phyloP scores from a whole-genome alignment of 305 asterid genomes.

The Salvia sclarea region DNA sequence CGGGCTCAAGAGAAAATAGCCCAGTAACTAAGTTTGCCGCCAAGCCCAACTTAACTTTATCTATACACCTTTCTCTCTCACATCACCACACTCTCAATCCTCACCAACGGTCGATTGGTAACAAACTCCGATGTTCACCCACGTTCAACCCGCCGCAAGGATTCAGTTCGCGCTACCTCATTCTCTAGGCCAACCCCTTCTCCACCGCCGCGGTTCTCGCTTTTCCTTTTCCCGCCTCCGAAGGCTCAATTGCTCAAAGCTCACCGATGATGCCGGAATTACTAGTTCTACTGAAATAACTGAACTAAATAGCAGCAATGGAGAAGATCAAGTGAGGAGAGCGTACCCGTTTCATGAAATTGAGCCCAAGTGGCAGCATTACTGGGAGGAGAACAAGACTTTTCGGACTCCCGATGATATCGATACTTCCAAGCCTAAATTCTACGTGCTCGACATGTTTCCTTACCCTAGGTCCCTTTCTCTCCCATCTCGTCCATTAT shows the following conservation, averaged over 20 bases:
- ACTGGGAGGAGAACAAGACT: slow-evolving; percentile 80
- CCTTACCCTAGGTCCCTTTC: slow-evolving; percentile 84
- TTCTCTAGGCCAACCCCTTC: slow-evolving; percentile 32
- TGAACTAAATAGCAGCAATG: slow-evolving; percentile 12
- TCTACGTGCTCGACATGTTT: slow-evolving; percentile 97
- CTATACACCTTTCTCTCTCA: background rate
- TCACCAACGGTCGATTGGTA: slow-evolving; percentile 23
- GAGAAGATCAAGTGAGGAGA: slow-evolving; percentile 51
- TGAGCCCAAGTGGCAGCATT: slow-evolving; percentile 89
- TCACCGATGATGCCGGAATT: slow-evolving; percentile 5
- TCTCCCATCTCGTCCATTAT: slow-evolving; percentile 7
- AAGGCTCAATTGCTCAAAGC: slow-evolving; percentile 35
- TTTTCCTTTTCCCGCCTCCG: slow-evolving; percentile 36
- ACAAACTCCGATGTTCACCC: slow-evolving; percentile 51
- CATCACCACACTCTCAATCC: slow-evolving; percentile 22
- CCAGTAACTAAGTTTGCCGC: slow-evolving; percentile 7
- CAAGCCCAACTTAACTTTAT: slow-evolving; percentile 34
- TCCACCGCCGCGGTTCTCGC: slow-evolving; percentile 28
- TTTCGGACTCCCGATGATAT: slow-evolving; percentile 86
- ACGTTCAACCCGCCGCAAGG: slow-evolving; percentile 44
- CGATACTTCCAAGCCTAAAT: slow-evolving; percentile 89
- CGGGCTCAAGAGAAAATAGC: background rate
- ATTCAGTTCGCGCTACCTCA: slow-evolving; percentile 44
- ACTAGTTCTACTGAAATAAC: slow-evolving; percentile 23
- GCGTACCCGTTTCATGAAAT: slow-evolving; percentile 84